phyloP scores from a whole-genome alignment of 495 filamentous ascomycete genomes.

The Neurospora discreta region DNA sequence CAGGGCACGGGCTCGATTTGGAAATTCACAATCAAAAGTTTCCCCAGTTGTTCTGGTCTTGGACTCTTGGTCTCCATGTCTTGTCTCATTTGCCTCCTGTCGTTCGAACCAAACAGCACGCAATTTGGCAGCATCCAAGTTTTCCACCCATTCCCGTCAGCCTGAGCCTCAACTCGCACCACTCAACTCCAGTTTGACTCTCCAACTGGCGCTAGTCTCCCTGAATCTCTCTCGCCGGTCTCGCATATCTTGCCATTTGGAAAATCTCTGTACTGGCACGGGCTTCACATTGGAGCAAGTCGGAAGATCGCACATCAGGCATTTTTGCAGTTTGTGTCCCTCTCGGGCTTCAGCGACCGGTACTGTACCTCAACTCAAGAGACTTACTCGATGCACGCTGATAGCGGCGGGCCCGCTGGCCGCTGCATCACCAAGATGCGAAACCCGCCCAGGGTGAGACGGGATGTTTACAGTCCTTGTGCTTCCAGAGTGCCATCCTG shows the following conservation, averaged over 20 bases:
- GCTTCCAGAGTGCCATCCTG: not conserved
- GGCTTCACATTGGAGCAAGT: not conserved
- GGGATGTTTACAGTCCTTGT: not conserved
- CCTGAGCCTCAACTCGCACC: not conserved
- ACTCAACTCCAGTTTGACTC: not conserved
- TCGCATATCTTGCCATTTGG: not conserved
- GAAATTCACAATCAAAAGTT: not conserved
- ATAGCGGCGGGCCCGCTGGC: not conserved
- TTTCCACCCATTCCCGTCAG: not conserved
- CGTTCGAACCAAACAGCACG: not conserved
- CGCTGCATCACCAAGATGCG: not conserved
- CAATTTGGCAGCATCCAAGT: not conserved
- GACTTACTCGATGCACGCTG: not conserved
- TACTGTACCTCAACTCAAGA: not conserved
- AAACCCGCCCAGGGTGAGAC: not conserved
- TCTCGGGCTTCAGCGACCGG: not conserved
- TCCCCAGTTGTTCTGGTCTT: not conserved
- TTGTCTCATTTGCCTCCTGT: not conserved
- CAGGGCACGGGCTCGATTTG: not conserved
- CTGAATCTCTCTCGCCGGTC: not conserved
- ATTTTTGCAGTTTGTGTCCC: not conserved
- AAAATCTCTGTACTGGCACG: not conserved
- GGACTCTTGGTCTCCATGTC: not conserved
- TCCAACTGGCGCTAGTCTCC: not conserved
- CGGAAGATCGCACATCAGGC: not conserved